A percentile compares a stretch with the other conserved stretches of the same genome.
These are phyloP conservation scores for Hymenoscyphus albidus DNA, from an alignment of 2,329 filamentous ascomycete species.

Conservation along the genomic window DNA sequence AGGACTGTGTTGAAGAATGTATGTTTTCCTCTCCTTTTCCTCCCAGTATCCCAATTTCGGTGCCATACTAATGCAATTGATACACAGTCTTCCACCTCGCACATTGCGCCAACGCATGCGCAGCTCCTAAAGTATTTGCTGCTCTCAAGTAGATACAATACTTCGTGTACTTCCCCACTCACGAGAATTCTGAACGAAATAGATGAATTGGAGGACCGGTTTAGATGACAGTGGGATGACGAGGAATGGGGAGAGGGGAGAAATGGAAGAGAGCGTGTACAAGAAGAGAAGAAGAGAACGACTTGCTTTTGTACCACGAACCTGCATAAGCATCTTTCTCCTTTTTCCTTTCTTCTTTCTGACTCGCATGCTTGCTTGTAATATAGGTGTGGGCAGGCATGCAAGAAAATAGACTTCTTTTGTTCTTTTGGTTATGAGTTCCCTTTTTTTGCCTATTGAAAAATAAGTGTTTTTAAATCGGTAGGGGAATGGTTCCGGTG, in stretches of 20 bases:
- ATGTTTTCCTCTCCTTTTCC: constrained; percentile 45
- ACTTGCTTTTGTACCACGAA: constrained; percentile 28
- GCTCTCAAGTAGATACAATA: constrained; percentile 71
- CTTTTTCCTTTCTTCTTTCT: constrained; percentile 12
- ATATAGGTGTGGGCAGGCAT: constrained; percentile 25
- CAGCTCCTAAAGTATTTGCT: constrained; percentile 92
- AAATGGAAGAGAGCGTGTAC: constrained; percentile 24
- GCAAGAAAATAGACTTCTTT: constrained; percentile 16
- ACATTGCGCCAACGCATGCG: constrained; percentile 90
- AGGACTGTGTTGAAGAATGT: constrained; percentile 99
- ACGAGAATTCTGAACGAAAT: background rate
- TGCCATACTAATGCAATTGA: constrained; percentile 15
- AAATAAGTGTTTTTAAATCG: background rate
- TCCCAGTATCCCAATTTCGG: background rate
- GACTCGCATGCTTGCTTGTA: constrained; percentile 30
- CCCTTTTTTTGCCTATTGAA: background rate
- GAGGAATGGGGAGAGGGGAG: constrained; percentile 8
- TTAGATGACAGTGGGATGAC: constrained; percentile 16
- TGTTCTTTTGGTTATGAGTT: background rate
- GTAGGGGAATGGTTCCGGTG: no score
- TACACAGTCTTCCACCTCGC: constrained; percentile 93
- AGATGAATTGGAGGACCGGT: background rate
- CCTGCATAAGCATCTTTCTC: constrained; percentile 24
- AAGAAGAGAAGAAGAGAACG: constrained; percentile 17
- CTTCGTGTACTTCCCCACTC: constrained; percentile 12